Conservation (phyloP, 768 basidiomycete genomes). For the Lepiota venenata region DNA sequence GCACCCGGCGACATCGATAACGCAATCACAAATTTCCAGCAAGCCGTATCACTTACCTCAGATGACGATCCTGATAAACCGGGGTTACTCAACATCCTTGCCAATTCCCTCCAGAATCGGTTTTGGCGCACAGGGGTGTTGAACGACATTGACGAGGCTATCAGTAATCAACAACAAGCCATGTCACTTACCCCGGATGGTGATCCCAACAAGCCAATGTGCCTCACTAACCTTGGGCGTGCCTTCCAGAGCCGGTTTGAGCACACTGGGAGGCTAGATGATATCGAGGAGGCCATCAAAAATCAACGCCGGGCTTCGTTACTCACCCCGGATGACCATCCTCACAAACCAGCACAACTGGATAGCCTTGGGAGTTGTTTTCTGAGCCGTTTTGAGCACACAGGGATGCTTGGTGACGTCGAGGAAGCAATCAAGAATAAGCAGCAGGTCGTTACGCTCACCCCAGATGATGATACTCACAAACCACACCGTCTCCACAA, state of each 20-base stretch:
- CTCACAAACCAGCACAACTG: not conserved
- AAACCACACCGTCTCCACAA: not conserved
- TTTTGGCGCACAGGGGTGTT: constrained; percentile 4
- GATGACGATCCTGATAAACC: not conserved
- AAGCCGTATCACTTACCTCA: not conserved
- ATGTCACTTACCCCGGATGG: not conserved
- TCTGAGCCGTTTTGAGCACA: no score
- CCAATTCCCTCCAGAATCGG: not conserved
- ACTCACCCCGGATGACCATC: constrained; percentile 17
- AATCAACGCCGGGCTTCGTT: constrained; percentile 16
- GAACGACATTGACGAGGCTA: constrained; percentile 1
- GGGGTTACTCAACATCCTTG: not conserved
- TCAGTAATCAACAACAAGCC: not conserved
- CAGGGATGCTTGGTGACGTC: no score
- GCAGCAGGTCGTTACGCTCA: no score
- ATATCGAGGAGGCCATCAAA: constrained; percentile 14
- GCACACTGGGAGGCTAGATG: not conserved
- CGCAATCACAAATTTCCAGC: no score
- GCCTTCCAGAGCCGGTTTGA: not conserved
- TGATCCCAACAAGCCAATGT: not conserved
- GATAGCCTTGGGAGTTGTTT: no score
- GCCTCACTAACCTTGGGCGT: not conserved
- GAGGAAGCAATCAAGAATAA: no score
- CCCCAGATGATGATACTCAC: no score
- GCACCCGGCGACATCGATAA: not conserved